Conservation (phyloP, 352 stramenopile genomes). For the Peronospora farinosa region DNA sequence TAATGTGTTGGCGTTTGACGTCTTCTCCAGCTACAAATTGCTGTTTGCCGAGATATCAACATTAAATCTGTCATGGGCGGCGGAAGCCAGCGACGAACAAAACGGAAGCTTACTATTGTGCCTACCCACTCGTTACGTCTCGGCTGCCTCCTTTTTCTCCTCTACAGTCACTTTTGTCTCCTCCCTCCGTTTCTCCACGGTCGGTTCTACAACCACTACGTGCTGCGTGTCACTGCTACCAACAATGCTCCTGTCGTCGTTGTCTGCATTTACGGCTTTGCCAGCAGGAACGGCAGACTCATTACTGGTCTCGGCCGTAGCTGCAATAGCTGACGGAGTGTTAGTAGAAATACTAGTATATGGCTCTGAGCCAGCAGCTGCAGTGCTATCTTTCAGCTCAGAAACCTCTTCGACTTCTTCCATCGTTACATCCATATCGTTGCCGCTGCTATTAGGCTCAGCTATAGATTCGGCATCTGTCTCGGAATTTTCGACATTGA, state of each 20-base stretch:
- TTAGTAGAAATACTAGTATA: neutral
- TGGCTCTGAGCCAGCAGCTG: neutral
- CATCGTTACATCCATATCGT: slow-evolving; percentile 18
- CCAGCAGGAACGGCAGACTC: slow-evolving; percentile 1
- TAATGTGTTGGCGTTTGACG: neutral
- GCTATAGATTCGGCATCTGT: slow-evolving; percentile 17
- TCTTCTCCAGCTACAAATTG: neutral
- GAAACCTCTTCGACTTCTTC: slow-evolving; percentile 13
- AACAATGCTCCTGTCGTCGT: neutral
- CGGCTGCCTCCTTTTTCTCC: slow-evolving; percentile 10
- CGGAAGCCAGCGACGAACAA: slow-evolving; percentile 5
- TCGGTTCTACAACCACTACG: neutral
- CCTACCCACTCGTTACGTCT: slow-evolving; percentile 11
- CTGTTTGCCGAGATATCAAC: neutral
- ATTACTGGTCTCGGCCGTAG: slow-evolving; percentile 1
- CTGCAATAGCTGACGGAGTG: neutral
- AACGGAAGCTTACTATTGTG: slow-evolving; percentile 15
- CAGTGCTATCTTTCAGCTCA: slow-evolving; percentile 1
- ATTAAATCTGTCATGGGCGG: neutral
- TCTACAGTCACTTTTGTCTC: slow-evolving; percentile 12
- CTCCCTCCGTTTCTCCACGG: slow-evolving; percentile 3
- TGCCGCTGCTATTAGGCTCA: slow-evolving; percentile 7
- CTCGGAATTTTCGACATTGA: slow-evolving; percentile 11
- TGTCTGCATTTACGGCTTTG: neutral
- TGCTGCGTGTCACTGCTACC: slow-evolving; percentile 5